Percentiles rank a stretch among this genome's conserved stretches.
Conservation (phyloP, 2,329 filamentous ascomycete species). For the Colletotrichum sp. region DNA sequence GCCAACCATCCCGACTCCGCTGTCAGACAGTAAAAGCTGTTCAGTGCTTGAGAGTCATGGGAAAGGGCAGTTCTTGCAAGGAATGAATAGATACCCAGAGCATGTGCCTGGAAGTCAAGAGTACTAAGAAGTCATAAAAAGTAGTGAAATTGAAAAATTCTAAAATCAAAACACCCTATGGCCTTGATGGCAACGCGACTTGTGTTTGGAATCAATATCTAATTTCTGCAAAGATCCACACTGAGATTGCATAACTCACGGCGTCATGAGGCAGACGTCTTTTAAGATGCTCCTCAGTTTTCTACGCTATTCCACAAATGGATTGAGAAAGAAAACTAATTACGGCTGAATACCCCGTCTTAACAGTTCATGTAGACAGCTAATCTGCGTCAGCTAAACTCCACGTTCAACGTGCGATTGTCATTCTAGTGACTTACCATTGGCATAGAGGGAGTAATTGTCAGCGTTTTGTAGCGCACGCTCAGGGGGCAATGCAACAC, state of each 20-base stretch:
- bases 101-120: background rate
- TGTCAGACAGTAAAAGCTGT: background rate
- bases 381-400: background rate
- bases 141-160: background rate
- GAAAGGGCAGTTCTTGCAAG: background rate
- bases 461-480: conserved; percentile 24
- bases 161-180: background rate
- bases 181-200: background rate
- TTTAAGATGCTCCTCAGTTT: background rate
- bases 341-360: background rate
- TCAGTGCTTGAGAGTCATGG: background rate
- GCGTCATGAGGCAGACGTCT: background rate
- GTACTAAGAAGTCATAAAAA: background rate
- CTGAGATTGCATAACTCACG: background rate
- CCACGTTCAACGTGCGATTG: background rate
- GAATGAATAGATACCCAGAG: background rate
- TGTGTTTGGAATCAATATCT: background rate
- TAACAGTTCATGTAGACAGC: background rate
- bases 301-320: background rate
- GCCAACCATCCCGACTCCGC: background rate
- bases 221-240: background rate
- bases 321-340: no score
- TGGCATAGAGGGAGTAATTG: conserved; percentile 24
- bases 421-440: background rate
- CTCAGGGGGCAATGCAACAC: conserved; percentile 15